Evolutionary conservation across 345 rosid genomes (phyloP).

Genomic region (Aurinia saxatilis): DNA sequence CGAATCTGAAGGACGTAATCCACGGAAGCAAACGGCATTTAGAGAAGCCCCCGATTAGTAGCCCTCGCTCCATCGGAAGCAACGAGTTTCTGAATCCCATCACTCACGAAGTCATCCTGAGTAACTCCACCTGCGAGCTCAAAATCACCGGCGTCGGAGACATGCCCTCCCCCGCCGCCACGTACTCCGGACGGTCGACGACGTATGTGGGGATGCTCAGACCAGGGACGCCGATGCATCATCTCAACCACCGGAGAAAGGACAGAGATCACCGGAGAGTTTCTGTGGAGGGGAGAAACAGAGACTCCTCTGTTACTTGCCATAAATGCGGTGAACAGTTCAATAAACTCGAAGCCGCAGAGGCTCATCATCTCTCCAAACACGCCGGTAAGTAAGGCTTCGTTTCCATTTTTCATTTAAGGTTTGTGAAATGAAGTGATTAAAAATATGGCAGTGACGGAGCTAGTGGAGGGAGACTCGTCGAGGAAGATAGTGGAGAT

Average conservation of each 20-base stretch:
- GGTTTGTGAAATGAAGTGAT: no score
- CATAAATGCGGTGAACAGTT: slow-evolving; percentile 98
- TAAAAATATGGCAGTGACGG: no score
- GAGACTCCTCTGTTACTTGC: slow-evolving; percentile 58
- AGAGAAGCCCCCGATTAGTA: slow-evolving; percentile 86
- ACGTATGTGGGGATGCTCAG: slow-evolving; percentile 73
- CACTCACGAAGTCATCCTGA: slow-evolving; percentile 87
- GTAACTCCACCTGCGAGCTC: slow-evolving; percentile 91
- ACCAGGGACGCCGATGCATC: slow-evolving; percentile 96
- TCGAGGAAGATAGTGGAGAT: slow-evolving; percentile 98
- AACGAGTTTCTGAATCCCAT: slow-evolving; percentile 98
- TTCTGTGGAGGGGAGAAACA: no score
- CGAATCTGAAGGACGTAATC: slow-evolving; percentile 95
- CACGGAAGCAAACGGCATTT: slow-evolving; percentile 96
- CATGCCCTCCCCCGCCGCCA: slow-evolving; percentile 38
- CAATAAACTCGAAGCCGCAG: slow-evolving; percentile 89
- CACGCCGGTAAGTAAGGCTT: slow-evolving; percentile 75
- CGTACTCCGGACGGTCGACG: slow-evolving; percentile 34
- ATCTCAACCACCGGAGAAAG: slow-evolving; percentile 52
- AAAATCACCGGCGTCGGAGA: slow-evolving; percentile 84
- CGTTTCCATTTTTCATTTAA: neutral
- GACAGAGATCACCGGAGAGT: no score
- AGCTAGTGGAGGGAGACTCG: slow-evolving; percentile 92
- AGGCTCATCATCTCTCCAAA: slow-evolving; percentile 93
- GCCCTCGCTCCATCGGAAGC: slow-evolving; percentile 98